These are phyloP conservation scores for Curvularia verruculosa DNA, from an alignment of 2,329 filamentous ascomycete genomes.

Conservation along the genomic window DNA sequence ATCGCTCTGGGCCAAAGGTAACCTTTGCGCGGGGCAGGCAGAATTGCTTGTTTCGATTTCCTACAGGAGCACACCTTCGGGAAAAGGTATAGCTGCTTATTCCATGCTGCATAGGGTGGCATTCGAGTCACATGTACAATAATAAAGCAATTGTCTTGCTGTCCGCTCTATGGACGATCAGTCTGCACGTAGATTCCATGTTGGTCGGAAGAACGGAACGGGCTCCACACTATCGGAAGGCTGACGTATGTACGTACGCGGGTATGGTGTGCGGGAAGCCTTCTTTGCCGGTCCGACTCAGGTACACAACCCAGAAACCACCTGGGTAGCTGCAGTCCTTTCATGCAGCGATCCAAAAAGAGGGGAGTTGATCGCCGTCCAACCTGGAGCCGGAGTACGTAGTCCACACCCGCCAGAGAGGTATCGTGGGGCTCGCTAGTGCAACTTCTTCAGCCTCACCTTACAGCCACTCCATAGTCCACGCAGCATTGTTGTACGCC, in stretches of 20 bases:
- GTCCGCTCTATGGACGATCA: conserved; percentile 3
- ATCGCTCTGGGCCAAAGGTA: conserved; percentile 5
- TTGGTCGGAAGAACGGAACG: conserved; percentile 30
- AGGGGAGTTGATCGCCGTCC: conserved; percentile 2
- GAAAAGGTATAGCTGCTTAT: background rate
- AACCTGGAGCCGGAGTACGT: background rate
- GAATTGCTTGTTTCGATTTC: background rate
- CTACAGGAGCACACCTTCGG: background rate
- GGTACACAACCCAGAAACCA: background rate
- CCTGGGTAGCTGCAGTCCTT: background rate
- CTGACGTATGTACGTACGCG: conserved; percentile 35
- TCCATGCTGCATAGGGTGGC: background rate
- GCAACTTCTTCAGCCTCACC: conserved; percentile 10
- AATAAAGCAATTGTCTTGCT: background rate
- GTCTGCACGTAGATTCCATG: conserved; percentile 13
- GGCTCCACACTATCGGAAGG: conserved; percentile 27
- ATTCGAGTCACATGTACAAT: background rate
- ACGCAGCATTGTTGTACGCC: background rate
- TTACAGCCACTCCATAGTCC: conserved; percentile 9
- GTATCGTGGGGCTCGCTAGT: conserved; percentile 9
- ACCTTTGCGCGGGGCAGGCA: conserved; percentile 3
- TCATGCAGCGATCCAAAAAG: background rate
- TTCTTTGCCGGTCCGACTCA: background rate
- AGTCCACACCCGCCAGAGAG: background rate
- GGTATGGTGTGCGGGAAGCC: conserved; percentile 7